Conservation (phyloP, 129 eudicot genomes). For the Artemisia annua region DNA sequence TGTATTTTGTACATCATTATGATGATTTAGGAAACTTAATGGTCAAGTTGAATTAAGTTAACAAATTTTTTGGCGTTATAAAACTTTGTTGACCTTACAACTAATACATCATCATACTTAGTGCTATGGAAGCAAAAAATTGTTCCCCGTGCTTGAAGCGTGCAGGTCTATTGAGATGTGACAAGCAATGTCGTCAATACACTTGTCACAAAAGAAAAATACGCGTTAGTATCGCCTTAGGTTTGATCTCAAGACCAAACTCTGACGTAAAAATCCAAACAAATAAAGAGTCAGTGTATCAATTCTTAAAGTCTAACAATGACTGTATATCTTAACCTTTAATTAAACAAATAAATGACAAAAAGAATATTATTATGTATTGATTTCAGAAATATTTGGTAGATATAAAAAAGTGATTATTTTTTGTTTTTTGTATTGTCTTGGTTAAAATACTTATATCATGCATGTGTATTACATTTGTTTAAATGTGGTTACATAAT, state of each 20-base stretch:
- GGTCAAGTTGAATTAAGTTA: constrained; percentile 3
- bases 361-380: not conserved
- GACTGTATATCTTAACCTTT: constrained; percentile 17
- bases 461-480: too few species aligned
- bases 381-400: constrained; percentile 12
- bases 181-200: too few species aligned
- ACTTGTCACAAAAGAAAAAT: too few species aligned
- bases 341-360: constrained; percentile 1
- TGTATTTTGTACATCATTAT: not conserved
- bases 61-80: not conserved
- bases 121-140: too few species aligned
- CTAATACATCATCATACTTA: constrained; percentile 8
- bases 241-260: too few species aligned
- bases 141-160: too few species aligned
- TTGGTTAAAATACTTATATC: not conserved
- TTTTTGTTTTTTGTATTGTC: not conserved
- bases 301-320: constrained; percentile 34
- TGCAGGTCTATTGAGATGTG: too few species aligned
- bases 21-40: not conserved
- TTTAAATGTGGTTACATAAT: too few species aligned
- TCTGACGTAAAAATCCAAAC: not conserved
- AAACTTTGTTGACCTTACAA: not conserved
- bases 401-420: not conserved
- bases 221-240: too few species aligned
- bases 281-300: constrained; percentile 32